Percentiles rank a stretch among this genome's conserved stretches.
These are phyloP conservation scores for Eucalyptus coolabah DNA, from an alignment of 345 rosid species.

Conservation along the genomic window DNA sequence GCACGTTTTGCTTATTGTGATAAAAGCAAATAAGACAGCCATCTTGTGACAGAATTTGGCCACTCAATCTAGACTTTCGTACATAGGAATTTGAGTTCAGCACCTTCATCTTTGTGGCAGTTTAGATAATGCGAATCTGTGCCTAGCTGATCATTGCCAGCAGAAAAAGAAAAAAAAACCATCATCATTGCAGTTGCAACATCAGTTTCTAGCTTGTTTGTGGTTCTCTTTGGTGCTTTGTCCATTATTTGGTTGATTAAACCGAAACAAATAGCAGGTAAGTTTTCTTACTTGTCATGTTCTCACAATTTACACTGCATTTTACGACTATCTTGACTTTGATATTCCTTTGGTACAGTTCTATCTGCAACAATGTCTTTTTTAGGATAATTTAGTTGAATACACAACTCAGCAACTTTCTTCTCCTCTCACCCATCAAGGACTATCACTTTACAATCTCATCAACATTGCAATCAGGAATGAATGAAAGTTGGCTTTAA, in stretches of 20 bases:
- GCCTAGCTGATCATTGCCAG: not conserved
- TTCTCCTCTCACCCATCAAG: not conserved
- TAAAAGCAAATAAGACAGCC: not conserved
- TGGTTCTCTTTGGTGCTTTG: not conserved
- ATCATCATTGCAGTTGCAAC: not conserved
- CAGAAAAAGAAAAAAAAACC: not conserved
- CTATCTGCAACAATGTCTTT: not conserved
- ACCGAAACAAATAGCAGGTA: not conserved
- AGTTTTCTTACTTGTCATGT: not conserved
- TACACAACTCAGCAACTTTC: not conserved
- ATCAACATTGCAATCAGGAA: not conserved
- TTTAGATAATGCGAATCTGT: constrained; percentile 17
- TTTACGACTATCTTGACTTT: not conserved
- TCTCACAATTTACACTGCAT: not conserved
- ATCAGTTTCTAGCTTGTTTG: not conserved
- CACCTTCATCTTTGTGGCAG: constrained; percentile 1
- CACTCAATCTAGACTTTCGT: not conserved
- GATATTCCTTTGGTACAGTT: not conserved
- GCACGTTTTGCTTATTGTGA: not conserved
- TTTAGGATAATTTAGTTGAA: not conserved
- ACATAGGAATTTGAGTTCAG: not conserved
- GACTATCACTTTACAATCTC: not conserved
- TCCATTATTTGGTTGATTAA: not conserved
- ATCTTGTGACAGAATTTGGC: not conserved
- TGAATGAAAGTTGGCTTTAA: not conserved